Evolutionary conservation across 371 early-diverging fungal genomes (phyloP).

Genomic region (Syncephalastrum monosporum): DNA sequence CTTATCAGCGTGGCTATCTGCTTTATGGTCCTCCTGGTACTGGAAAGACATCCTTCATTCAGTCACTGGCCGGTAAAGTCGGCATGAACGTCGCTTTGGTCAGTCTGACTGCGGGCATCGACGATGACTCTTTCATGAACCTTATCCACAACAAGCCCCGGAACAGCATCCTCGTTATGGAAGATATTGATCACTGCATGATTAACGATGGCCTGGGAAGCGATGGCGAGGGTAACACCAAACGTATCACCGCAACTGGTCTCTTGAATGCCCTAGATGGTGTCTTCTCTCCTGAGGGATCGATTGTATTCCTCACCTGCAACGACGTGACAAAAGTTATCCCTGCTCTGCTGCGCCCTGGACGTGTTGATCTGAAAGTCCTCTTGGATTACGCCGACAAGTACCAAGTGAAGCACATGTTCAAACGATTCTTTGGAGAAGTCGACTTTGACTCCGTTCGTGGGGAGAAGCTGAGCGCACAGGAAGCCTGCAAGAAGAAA

Average conservation of each 20-base stretch:
- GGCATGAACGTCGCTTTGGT: slow-evolving; percentile 44
- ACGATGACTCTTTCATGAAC: slow-evolving; percentile 31
- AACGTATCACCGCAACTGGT: slow-evolving; percentile 85
- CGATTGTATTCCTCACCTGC: slow-evolving; percentile 94
- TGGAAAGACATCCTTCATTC: slow-evolving; percentile 66
- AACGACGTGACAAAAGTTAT: slow-evolving; percentile 92
- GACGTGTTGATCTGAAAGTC: slow-evolving; percentile 90
- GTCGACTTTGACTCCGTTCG: slow-evolving; percentile 1
- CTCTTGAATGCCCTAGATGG: slow-evolving; percentile 96
- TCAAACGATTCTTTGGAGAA: slow-evolving; percentile 42
- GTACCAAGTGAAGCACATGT: slow-evolving; percentile 65
- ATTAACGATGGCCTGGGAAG: slow-evolving; percentile 19
- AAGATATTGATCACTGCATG: slow-evolving; percentile 51
- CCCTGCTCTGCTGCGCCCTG: slow-evolving; percentile 94
- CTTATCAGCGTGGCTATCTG: slow-evolving; percentile 88
- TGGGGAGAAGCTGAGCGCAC: slow-evolving; percentile 11
- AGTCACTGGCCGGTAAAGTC: slow-evolving; percentile 57
- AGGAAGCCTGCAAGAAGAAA: background rate
- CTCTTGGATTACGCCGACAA: slow-evolving; percentile 75
- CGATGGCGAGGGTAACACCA: slow-evolving; percentile 14
- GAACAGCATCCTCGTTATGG: slow-evolving; percentile 40
- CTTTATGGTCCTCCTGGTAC: slow-evolving; percentile 73
- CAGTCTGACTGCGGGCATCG: slow-evolving; percentile 30
- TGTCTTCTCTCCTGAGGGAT: slow-evolving; percentile 86
- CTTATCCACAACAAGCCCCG: slow-evolving; percentile 28